phyloP scores from a whole-genome alignment of 345 rosid genomes.

The Brassica carinata region DNA sequence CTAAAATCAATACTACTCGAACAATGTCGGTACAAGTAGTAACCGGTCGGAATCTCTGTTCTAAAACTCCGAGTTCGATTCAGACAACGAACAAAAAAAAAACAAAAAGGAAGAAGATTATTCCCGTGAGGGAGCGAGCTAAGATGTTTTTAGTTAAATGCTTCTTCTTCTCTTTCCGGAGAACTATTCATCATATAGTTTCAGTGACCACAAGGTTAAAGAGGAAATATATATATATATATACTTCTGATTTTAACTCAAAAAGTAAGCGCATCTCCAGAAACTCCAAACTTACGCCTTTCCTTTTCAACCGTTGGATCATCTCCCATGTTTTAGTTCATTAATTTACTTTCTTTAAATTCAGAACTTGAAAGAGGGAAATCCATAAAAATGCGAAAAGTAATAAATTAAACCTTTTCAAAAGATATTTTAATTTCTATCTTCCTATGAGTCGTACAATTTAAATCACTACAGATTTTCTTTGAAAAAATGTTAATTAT shows the following conservation, averaged over 20 bases:
- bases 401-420: too few relatives aligned
- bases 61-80: constrained; percentile 18
- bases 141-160: constrained; percentile 1
- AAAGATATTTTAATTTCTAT: too few relatives aligned
- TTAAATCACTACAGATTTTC: not conserved
- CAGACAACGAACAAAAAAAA: not conserved
- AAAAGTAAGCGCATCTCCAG: constrained; percentile 31
- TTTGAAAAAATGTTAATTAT: too few relatives aligned
- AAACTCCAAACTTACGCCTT: constrained; percentile 26
- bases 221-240: not conserved
- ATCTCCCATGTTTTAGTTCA: not conserved
- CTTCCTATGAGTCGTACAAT: too few relatives aligned
- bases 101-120: not conserved
- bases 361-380: not conserved
- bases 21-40: constrained; percentile 22
- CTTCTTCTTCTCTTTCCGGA: constrained; percentile 11
- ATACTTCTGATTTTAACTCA: constrained; percentile 34
- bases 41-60: constrained; percentile 37
- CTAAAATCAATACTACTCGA: not conserved
- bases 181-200: constrained; percentile 21
- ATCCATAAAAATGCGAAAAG: not conserved
- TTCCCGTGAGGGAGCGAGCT: constrained; percentile 30
- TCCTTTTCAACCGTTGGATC: constrained; percentile 33
- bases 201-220: constrained; percentile 37
- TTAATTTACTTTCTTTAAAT: not conserved